Evolutionary conservation across 345 rosid species (phyloP).

Genomic region (thale cress (Arabidopsis thaliana)): DNA sequence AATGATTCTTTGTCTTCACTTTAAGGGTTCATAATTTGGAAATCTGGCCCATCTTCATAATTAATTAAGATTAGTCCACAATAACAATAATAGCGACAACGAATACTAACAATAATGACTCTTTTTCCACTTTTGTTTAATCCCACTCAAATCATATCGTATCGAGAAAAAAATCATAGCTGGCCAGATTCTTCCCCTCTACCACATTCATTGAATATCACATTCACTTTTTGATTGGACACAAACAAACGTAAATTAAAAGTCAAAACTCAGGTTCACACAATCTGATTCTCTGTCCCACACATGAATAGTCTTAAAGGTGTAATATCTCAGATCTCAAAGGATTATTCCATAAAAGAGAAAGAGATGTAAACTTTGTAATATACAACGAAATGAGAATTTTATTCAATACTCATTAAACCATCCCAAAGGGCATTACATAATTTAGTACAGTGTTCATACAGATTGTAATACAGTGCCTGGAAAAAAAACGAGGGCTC

Average conservation of each 20-base stretch:
- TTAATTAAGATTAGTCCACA: constrained; percentile 26
- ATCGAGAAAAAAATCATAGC: background rate
- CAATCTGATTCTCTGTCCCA: constrained; percentile 34
- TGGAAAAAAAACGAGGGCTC: constrained; percentile 37
- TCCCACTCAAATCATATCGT: constrained; percentile 37
- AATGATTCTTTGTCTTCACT: constrained; percentile 26
- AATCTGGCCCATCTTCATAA: constrained; percentile 22
- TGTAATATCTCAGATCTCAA: constrained; percentile 5
- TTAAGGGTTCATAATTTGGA: constrained; percentile 11
- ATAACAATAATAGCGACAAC: constrained; percentile 37
- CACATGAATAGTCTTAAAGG: constrained; percentile 8
- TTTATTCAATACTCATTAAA: constrained; percentile 41
- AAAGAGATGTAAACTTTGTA: background rate
- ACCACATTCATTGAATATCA: constrained; percentile 37
- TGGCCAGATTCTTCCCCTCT: constrained; percentile 32
- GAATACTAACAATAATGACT: constrained; percentile 13
- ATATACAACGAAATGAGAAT: constrained; percentile 34
- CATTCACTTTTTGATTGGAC: constrained; percentile 27
- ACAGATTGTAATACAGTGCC: constrained; percentile 33
- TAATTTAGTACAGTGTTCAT: constrained; percentile 27
- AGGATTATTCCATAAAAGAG: background rate
- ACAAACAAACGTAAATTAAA: constrained; percentile 20
- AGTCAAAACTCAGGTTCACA: constrained; percentile 22
- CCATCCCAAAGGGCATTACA: constrained; percentile 41
- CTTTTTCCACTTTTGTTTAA: constrained; percentile 30